These are phyloP conservation scores for Leptographium lundbergii DNA, from an alignment of 2,329 filamentous ascomycete species.

Conservation along the genomic window DNA sequence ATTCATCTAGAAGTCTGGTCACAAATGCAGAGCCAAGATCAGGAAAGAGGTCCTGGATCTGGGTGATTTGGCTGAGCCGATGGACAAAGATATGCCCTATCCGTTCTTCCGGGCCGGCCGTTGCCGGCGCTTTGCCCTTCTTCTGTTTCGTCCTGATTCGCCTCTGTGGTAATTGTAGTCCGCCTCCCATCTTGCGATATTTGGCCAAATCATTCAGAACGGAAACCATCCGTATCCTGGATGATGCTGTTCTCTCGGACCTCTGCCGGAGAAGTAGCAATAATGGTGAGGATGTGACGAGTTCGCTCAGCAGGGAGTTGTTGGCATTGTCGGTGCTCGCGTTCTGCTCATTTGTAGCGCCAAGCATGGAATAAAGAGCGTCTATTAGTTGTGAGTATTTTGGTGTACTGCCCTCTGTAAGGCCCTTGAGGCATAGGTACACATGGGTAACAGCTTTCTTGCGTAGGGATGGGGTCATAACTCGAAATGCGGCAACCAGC, in stretches of 20 bases:
- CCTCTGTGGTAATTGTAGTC: slow-evolving; percentile 31
- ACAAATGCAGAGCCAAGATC: slow-evolving; percentile 76
- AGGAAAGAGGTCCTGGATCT: slow-evolving; percentile 89
- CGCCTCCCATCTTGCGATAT: slow-evolving; percentile 36
- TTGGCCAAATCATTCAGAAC: slow-evolving; percentile 46
- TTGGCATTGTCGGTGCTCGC: slow-evolving; percentile 41
- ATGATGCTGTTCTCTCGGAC: slow-evolving; percentile 30
- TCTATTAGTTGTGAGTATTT: slow-evolving; percentile 69
- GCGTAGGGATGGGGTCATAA: slow-evolving; percentile 49
- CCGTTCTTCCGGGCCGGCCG: slow-evolving; percentile 21
- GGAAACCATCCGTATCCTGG: slow-evolving; percentile 42
- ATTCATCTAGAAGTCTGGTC: slow-evolving; percentile 66
- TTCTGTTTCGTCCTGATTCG: slow-evolving; percentile 39
- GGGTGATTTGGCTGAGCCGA: slow-evolving; percentile 70
- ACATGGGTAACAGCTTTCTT: slow-evolving; percentile 57
- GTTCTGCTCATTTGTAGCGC: slow-evolving; percentile 53
- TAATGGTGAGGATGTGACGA: slow-evolving; percentile 71
- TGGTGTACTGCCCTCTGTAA: slow-evolving; percentile 53
- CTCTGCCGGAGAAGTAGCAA: slow-evolving; percentile 48
- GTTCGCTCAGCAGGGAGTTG: slow-evolving; percentile 65
- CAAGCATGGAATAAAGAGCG: slow-evolving; percentile 69
- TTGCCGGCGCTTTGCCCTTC: slow-evolving; percentile 49
- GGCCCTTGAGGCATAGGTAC: slow-evolving; percentile 62
- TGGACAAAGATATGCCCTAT: slow-evolving; percentile 55
- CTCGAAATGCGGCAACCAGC: slow-evolving; percentile 50